Base-by-base conservation (phyloP, 768 basidiomycete genomes). In the Boletus edulis region DNA sequence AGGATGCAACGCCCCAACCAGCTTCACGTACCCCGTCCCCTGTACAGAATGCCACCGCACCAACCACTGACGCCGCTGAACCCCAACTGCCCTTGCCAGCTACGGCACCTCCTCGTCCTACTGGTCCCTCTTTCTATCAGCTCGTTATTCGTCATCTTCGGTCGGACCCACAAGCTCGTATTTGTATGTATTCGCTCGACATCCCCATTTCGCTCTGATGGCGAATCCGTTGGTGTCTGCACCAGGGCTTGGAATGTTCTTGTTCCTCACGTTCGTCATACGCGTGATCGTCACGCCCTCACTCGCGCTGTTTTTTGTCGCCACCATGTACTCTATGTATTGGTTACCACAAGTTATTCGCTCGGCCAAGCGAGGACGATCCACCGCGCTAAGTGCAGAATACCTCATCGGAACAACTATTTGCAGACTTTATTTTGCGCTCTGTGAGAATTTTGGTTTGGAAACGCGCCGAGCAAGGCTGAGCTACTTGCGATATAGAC, bases 331-430 rank as follows among this genome's bases (percentile, higher is more conserved):
- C 69, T 87, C 86, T 7, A 78, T 78, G 55, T 85, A 94, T 63
- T 97, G 94, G 94, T 61, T 87, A 5, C 86, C 91, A 4, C 94
- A 95, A 70, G 91, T 97, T 46, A 75, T 86, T 50, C 79, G 94
- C 22, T 89, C 91, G 15, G 83, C 79, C 15, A 79, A 80, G 20
- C 80, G 89, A 22, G 88, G 86, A 10, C 78, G 90, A 55, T 78
- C 79, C 9, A 87, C 87, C 64, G 88, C 87, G 1, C 65, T 96
- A 41, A 75, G 80, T 9, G 76, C 73, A 43, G 82, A 85, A 62
- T 96, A 95, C 61, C 66, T 95, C 20, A 49, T 95, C 10, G 93
- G 91, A 12, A 90, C 86, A 6, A 89, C 89, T 0, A 46, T 83
- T 2, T 87, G 86, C 53, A 76, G 94, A 49, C 73, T 92, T 44